phyloP scores from a whole-genome alignment of 1,284 basidiomycete species.

The Apiotrichum gamsii region DNA sequence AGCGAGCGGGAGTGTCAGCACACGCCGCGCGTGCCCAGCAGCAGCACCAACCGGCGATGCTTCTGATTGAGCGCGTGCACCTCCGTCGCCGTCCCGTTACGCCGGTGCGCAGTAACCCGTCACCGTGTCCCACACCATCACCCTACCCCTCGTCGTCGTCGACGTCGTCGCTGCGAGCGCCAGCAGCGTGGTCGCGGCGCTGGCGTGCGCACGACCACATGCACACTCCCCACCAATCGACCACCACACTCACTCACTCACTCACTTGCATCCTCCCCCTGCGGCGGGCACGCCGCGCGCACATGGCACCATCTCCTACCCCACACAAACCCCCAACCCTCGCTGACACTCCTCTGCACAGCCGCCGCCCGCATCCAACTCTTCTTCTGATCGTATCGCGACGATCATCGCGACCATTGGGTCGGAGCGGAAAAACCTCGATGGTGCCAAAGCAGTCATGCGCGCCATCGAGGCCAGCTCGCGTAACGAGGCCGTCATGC shows the following conservation, averaged over 20 bases:
- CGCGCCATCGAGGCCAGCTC: constrained; percentile 46
- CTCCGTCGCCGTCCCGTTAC: too few species aligned
- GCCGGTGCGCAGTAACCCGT: neutral
- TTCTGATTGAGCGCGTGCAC: too few species aligned
- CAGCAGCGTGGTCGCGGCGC: neutral
- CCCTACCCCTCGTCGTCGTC: neutral
- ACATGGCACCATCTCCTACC: too few species aligned
- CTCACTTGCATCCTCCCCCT: too few species aligned
- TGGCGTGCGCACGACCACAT: constrained; percentile 7
- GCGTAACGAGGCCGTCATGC: constrained; percentile 46
- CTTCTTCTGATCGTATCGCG: constrained; percentile 28
- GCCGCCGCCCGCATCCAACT: constrained; percentile 5
- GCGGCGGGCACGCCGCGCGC: too few species aligned
- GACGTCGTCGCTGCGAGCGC: constrained; percentile 13
- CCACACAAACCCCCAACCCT: too few species aligned
- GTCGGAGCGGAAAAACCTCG: constrained; percentile 44
- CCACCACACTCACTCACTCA: too few species aligned
- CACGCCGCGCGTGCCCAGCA: too few species aligned
- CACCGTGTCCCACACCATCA: neutral
- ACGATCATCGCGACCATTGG: constrained; percentile 42
- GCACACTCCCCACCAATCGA: too few species aligned
- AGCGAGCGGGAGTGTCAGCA: too few species aligned
- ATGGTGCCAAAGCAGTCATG: constrained; percentile 47
- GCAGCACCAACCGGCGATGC: too few species aligned
- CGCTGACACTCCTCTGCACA: too few species aligned